phyloP scores from a whole-genome alignment of 495 filamentous ascomycete genomes.

The Evansstolkia leycettana region DNA sequence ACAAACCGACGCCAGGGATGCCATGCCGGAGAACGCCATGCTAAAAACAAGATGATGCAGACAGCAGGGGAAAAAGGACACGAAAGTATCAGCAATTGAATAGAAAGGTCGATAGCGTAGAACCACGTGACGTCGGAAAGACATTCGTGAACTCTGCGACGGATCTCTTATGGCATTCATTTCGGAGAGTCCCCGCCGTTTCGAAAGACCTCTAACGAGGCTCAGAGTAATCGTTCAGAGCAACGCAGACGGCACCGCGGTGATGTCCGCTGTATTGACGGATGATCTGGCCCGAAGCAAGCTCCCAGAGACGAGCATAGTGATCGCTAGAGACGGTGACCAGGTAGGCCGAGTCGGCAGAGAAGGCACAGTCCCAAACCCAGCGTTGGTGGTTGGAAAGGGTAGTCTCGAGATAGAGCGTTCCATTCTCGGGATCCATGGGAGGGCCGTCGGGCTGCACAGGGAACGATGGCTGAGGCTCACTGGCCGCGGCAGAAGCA shows the following conservation, averaged over 20 bases:
- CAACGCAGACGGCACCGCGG: constrained; percentile 88
- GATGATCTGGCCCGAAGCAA: constrained; percentile 74
- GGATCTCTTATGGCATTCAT: too few species aligned
- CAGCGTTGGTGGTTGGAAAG: constrained; percentile 91
- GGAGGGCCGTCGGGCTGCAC: constrained; percentile 33
- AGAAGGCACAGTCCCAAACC: constrained; percentile 99
- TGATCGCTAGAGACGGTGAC: constrained; percentile 98
- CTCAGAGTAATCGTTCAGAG: constrained; percentile 94
- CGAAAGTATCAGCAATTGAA: too few species aligned
- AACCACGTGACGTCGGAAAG: too few species aligned
- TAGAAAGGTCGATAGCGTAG: too few species aligned
- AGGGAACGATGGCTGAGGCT: constrained; percentile 26
- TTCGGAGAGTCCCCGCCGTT: too few species aligned
- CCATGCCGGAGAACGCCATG: not conserved
- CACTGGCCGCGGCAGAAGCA: constrained; percentile 5
- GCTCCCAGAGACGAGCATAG: constrained; percentile 93
- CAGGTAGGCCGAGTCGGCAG: constrained; percentile 88
- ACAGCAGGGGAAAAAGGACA: too few species aligned
- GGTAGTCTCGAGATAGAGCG: constrained; percentile 77
- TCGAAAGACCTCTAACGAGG: constrained; percentile 20
- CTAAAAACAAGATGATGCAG: too few species aligned
- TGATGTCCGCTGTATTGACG: constrained; percentile 98
- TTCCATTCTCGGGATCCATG: constrained; percentile 29
- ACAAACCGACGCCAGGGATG: not conserved
- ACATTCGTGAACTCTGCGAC: too few species aligned